Conservation (phyloP, 805 yeast species). For the Candida nanaspora region DNA sequence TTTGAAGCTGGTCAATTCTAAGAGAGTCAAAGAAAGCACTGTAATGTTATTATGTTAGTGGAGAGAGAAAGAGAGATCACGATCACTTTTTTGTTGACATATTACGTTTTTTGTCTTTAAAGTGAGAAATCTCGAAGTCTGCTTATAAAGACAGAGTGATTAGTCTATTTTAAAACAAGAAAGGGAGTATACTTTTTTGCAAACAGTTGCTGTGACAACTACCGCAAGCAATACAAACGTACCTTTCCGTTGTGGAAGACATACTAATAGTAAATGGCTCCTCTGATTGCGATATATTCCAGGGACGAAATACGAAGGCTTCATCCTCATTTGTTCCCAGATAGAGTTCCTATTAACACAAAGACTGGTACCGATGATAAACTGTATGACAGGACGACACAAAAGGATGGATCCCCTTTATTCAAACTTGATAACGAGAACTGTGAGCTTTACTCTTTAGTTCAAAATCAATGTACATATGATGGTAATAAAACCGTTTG, state of each 20-base stretch:
- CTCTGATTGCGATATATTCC: constrained; percentile 39
- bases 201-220: too few species aligned
- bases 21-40: too few species aligned
- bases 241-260: too few species aligned
- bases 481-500: constrained; percentile 36
- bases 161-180: too few species aligned
- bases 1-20: too few species aligned
- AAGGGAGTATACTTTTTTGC: too few species aligned
- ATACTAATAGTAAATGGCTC: constrained; percentile 35
- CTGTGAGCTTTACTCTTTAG: constrained; percentile 29
- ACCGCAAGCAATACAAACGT: too few species aligned
- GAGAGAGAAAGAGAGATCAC: too few species aligned
- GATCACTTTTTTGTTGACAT: too few species aligned
- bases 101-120: not conserved
- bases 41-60: too few species aligned
- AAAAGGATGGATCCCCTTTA: not conserved
- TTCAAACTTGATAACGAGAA: constrained; percentile 3
- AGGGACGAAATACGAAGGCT: constrained; percentile 26
- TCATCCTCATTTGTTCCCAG: constrained; percentile 20
- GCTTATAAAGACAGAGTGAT: not conserved
- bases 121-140: too few species aligned
- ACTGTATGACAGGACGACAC: not conserved
- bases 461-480: constrained; percentile 42
- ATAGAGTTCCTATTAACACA: constrained; percentile 6
- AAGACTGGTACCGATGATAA: constrained; percentile 3